A percentile compares a stretch with the other conserved stretches of the same genome.
phyloP scores from a whole-genome alignment of 2,329 filamentous ascomycete genomes.

The Waltergamsia citrina region DNA sequence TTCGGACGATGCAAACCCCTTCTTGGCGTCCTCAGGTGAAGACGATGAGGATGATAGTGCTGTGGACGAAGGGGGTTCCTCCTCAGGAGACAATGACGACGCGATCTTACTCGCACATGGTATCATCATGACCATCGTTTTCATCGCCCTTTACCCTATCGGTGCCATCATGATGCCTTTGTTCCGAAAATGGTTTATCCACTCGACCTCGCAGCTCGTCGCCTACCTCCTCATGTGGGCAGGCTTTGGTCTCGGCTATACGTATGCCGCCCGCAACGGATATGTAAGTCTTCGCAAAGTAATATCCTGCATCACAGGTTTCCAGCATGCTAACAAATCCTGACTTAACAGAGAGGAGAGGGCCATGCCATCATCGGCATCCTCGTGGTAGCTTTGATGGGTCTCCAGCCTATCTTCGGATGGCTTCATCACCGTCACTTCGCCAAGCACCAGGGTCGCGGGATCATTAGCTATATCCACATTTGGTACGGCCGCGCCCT shows the following conservation, averaged over 20 bases:
- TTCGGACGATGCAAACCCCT: constrained; percentile 41
- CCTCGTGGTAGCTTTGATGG: constrained; percentile 41
- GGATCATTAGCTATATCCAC: constrained; percentile 44
- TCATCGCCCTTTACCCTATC: constrained; percentile 49
- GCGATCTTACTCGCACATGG: constrained; percentile 38
- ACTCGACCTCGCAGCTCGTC: constrained; percentile 45
- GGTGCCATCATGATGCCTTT: constrained; percentile 52
- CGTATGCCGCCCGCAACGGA: constrained; percentile 27
- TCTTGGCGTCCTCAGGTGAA: constrained; percentile 17
- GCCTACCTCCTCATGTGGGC: constrained; percentile 49
- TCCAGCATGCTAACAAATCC: background rate
- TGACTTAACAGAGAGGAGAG: no score
- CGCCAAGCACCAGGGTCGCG: constrained; percentile 34
- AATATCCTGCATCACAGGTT: background rate
- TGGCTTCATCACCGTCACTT: constrained; percentile 47
- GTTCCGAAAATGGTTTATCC: constrained; percentile 46
- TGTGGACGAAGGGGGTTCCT: constrained; percentile 3
- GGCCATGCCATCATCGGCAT: no score
- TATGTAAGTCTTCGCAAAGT: constrained; percentile 26
- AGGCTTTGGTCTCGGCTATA: constrained; percentile 48
- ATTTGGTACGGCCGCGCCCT: constrained; percentile 53
- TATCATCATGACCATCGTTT: constrained; percentile 50
- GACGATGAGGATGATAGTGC: constrained; percentile 6
- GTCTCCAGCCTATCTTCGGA: constrained; percentile 49
- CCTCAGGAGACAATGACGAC: constrained; percentile 7